Evolutionary conservation across 768 basidiomycete species (phyloP), one percentile per base, ranked within the genome.

Genomic region (Serendipita indica): DNA sequence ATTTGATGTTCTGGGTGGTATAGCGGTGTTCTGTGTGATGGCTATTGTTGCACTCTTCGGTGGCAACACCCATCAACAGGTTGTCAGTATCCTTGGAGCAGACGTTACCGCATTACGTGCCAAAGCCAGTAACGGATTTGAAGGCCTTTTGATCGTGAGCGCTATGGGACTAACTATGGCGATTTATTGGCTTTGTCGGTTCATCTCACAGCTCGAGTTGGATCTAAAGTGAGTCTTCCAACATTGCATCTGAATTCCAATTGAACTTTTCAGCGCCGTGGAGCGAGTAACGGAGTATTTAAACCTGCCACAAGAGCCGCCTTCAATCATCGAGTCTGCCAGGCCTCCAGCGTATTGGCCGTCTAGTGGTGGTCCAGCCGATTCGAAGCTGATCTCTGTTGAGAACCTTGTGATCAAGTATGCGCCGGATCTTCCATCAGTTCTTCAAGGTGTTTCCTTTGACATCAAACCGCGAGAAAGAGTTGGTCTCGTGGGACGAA

Each of bases 301-400:
- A 25, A 79, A 88, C 57, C 75, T 96, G 3, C 89, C 89, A 0
- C 88, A 90, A 68, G 90, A 94, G 66, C 85, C 92, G 0, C 81
- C 88, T 2, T 75, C 82, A 0, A 66, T 84, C 59, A 83, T 91
- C 52, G 83, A 89, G 63, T 77, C 77, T 0, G 78, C 77, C 60
- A 79, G 87, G 4, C 84, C 83, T 1, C 92, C 92, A 0, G 92
- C 91, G 0, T 92, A 92, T 65, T 96, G 92, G 92, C 92, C 92
- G 0, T 89, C 89, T 0, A 81, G 76, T 60, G 73, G 82, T 16
- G n/a, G n/a, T n/a, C n/a, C n/a, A n/a, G 77, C 75, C 49, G 58
- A 63, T 30, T 68, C 69, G 49, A 66, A 74, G 2, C 72, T 93
- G 25, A 65, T 96, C 30, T 69, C 70, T 1, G 86, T 88, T 0